Conservation (phyloP, 192 early-diverging fungal genomes). For the Rhizoclosmatium globosum region DNA sequence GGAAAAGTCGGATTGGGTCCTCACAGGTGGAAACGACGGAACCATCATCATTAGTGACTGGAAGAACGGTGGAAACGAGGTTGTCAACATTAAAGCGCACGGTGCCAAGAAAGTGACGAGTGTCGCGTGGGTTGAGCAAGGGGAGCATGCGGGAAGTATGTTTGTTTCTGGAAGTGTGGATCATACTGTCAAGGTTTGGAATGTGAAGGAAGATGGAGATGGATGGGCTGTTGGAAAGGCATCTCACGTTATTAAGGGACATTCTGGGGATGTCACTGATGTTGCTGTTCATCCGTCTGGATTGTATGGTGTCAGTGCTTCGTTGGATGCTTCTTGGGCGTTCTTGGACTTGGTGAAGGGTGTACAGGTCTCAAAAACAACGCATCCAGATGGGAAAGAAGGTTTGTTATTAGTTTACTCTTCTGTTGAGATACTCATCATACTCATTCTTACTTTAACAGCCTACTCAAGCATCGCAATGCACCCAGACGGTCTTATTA, state of each 20-base stretch:
- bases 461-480: slow-evolving; percentile 74
- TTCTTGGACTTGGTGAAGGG: slow-evolving; percentile 78
- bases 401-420: slow-evolving; percentile 39
- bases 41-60: slow-evolving; percentile 77
- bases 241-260: slow-evolving; percentile 67
- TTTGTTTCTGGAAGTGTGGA: slow-evolving; percentile 82
- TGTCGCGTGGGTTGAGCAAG: slow-evolving; percentile 71
- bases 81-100: slow-evolving; percentile 82
- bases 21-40: slow-evolving; percentile 86
- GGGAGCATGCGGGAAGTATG: slow-evolving; percentile 54
- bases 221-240: slow-evolving; percentile 32
- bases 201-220: slow-evolving; percentile 39
- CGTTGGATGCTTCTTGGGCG: slow-evolving; percentile 80
- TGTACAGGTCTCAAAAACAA: slow-evolving; percentile 55
- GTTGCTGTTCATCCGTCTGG: slow-evolving; percentile 84
- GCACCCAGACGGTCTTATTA: slow-evolving; percentile 93
- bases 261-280: slow-evolving; percentile 74
- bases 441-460: slow-evolving; percentile 13
- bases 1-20: slow-evolving; percentile 54
- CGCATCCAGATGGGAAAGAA: slow-evolving; percentile 52
- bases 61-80: slow-evolving; percentile 52
- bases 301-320: slow-evolving; percentile 80
- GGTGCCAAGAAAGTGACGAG: slow-evolving; percentile 77
- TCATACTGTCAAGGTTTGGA: slow-evolving; percentile 77
- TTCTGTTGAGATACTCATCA: neutral